Conservation (phyloP, 2,329 filamentous ascomycete genomes). For the Neofusicoccum laricinum region DNA sequence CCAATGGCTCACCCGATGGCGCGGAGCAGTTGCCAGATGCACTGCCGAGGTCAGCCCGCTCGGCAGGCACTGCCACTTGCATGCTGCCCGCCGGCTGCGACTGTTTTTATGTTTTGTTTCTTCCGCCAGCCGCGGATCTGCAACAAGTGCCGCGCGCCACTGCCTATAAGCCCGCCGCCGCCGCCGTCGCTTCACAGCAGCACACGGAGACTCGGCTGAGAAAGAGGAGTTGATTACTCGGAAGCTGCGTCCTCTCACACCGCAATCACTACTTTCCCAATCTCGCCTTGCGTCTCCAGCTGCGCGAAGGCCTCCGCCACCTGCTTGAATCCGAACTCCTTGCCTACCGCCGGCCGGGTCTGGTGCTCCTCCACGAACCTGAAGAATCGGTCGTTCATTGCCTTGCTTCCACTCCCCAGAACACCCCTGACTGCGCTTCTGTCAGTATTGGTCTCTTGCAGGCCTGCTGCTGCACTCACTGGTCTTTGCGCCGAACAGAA, state of each 20-base stretch:
- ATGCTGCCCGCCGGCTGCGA: too few relatives aligned
- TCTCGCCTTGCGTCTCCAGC: constrained; percentile 21
- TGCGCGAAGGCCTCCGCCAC: constrained; percentile 22
- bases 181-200: not conserved
- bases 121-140: too few relatives aligned
- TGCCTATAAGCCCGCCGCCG: too few relatives aligned
- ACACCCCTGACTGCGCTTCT: not conserved
- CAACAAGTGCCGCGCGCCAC: too few relatives aligned
- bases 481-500: constrained; percentile 23
- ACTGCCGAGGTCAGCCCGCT: too few relatives aligned
- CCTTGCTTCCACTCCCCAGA: constrained; percentile 20
- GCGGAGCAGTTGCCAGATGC: too few relatives aligned
- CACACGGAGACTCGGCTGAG: not conserved
- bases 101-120: too few relatives aligned
- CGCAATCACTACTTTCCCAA: constrained; percentile 26
- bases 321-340: constrained; percentile 22
- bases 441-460: not conserved
- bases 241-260: not conserved
- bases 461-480: constrained; percentile 1
- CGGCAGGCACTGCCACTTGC: too few relatives aligned
- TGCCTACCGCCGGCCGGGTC: constrained; percentile 24
- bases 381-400: constrained; percentile 22
- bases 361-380: constrained; percentile 22
- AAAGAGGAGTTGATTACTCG: too few relatives aligned
- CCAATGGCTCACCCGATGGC: too few relatives aligned